phyloP scores from a whole-genome alignment of 2,329 filamentous ascomycete species.

The Alternaria burnsii region DNA sequence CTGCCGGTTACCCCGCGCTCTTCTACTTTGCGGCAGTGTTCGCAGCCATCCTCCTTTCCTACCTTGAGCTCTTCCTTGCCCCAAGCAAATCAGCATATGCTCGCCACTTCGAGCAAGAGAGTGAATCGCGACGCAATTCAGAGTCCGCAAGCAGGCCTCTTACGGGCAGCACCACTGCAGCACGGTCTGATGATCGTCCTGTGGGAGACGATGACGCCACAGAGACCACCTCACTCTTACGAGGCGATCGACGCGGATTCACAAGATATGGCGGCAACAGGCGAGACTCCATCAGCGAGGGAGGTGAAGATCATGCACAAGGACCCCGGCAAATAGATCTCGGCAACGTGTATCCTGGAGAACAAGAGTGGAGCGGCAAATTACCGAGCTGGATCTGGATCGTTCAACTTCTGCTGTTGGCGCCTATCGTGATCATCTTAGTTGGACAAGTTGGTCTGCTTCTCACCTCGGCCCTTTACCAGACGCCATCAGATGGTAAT shows the following conservation, averaged over 20 bases:
- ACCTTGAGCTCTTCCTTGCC: slow-evolving; percentile 82
- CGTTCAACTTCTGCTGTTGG: slow-evolving; percentile 81
- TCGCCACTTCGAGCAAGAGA: slow-evolving; percentile 56
- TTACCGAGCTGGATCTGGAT: slow-evolving; percentile 89
- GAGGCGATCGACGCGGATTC: slow-evolving; percentile 63
- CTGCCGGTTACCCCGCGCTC: slow-evolving; percentile 80
- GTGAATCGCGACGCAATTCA: slow-evolving; percentile 27
- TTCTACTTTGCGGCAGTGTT: slow-evolving; percentile 82
- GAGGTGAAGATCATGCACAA: slow-evolving; percentile 45
- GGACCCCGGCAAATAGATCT: slow-evolving; percentile 45
- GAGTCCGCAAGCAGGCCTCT: slow-evolving; percentile 47
- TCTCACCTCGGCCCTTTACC: slow-evolving; percentile 74
- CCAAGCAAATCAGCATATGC: slow-evolving; percentile 74
- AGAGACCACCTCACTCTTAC: slow-evolving; percentile 66
- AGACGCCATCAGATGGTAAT: slow-evolving; percentile 86
- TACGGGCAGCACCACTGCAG: slow-evolving; percentile 42
- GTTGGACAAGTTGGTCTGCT: slow-evolving; percentile 79
- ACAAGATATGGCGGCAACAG: slow-evolving; percentile 59
- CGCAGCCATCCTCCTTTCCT: slow-evolving; percentile 75
- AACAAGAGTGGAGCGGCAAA: slow-evolving; percentile 85
- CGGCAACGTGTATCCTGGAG: slow-evolving; percentile 65
- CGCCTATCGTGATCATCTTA: slow-evolving; percentile 79
- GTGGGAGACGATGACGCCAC: slow-evolving; percentile 55
- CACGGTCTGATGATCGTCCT: slow-evolving; percentile 45
- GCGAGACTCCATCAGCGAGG: slow-evolving; percentile 51